Percentiles rank a stretch among this genome's conserved stretches.
These are phyloP conservation scores for Pelagophyceae sp. DNA, from an alignment of 352 stramenopile genomes.

Conservation along the genomic window DNA sequence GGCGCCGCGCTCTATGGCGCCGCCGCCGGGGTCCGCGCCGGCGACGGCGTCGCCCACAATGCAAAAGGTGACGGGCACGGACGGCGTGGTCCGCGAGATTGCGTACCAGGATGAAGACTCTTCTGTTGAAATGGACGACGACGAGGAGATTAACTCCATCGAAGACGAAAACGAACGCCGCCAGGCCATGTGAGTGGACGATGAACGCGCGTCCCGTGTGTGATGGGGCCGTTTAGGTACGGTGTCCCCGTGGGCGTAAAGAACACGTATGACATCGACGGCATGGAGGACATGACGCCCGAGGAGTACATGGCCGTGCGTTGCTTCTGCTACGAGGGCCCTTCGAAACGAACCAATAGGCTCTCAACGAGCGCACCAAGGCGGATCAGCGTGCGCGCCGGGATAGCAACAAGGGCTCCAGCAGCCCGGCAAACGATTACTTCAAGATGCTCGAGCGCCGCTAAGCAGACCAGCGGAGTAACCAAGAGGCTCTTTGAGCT, in stretches of 20 bases:
- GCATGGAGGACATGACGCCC: conserved; percentile 10
- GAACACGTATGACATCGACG: conserved; percentile 9
- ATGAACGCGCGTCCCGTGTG: too few relatives aligned
- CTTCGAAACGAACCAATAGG: too few relatives aligned
- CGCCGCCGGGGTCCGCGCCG: background rate
- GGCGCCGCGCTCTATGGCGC: too few relatives aligned
- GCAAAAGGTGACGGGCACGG: background rate
- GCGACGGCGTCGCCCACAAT: background rate
- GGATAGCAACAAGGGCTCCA: too few relatives aligned
- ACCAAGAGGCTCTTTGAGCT: too few relatives aligned
- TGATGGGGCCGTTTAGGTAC: too few relatives aligned
- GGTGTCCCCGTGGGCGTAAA: background rate
- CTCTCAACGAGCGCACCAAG: background rate
- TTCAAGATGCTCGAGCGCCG: too few relatives aligned
- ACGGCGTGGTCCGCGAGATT: background rate
- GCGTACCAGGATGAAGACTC: background rate
- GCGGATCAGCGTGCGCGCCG: too few relatives aligned
- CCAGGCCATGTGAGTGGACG: background rate
- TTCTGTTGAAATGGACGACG: background rate
- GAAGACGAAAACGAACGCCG: background rate
- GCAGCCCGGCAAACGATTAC: too few relatives aligned
- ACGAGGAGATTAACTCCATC: background rate
- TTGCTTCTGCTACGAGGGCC: too few relatives aligned
- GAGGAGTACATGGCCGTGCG: conserved; percentile 11
- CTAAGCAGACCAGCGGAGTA: too few relatives aligned